phyloP scores from a whole-genome alignment of 306 rosid species.

The Dalbergia cultrata region DNA sequence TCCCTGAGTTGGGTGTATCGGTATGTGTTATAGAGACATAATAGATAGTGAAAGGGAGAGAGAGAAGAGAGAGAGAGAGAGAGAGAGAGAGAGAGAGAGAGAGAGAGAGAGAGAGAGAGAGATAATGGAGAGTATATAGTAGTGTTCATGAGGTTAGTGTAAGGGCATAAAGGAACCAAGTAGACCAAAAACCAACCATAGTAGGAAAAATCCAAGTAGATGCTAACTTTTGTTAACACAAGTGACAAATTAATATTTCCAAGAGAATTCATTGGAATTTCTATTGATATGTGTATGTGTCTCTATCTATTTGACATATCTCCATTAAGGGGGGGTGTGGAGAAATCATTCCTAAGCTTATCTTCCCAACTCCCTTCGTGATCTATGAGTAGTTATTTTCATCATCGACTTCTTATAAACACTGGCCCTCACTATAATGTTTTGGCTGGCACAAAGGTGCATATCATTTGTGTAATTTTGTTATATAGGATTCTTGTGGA shows the following conservation, averaged over 20 bases:
- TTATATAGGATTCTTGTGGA: conserved; percentile 19
- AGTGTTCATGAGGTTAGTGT: conserved; percentile 23
- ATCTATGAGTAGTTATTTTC: conserved; percentile 46
- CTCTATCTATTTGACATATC: conserved; percentile 76
- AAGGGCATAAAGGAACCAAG: conserved; percentile 47
- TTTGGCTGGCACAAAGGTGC: conserved; percentile 45
- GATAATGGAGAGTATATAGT: neutral
- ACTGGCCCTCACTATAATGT: conserved; percentile 42
- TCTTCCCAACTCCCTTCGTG: conserved; percentile 37
- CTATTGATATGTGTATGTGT: conserved; percentile 50
- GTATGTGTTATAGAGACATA: conserved; percentile 48
- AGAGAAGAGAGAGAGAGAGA: neutral
- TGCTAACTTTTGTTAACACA: conserved; percentile 59
- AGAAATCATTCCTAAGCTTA: conserved; percentile 51
- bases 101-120: neutral
- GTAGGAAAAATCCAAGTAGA: conserved; percentile 57
- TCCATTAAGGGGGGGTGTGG: conserved; percentile 55
- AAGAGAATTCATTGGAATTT: conserved; percentile 58
- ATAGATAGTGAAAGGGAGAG: conserved; percentile 41
- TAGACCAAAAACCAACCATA: conserved; percentile 52
- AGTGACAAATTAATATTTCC: conserved; percentile 67
- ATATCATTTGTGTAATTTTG: conserved; percentile 28
- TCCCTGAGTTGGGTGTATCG: conserved; percentile 49
- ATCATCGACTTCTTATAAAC: conserved; percentile 37
- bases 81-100: conserved; percentile 24